Conservation (phyloP, 176 grass and related monocot genomes). For the Calamus simplicifolius region DNA sequence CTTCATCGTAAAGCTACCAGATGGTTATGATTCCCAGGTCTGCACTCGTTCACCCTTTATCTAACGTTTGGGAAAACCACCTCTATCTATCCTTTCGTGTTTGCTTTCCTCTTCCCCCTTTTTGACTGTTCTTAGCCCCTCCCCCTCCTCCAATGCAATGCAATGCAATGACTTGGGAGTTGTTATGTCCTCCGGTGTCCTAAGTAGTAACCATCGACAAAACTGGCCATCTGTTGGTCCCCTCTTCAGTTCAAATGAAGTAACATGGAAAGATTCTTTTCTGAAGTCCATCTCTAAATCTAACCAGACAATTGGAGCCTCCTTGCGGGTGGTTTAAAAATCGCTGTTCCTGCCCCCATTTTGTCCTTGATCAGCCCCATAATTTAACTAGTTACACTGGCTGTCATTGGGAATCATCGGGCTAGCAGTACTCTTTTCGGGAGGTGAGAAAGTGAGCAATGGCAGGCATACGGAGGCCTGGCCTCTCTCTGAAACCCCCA, state of each 20-base stretch:
- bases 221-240: slow-evolving; percentile 10
- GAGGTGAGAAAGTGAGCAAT: too few species aligned
- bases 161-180: not conserved
- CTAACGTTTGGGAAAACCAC: not conserved
- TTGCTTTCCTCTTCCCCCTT: not conserved
- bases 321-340: too few species aligned
- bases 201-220: slow-evolving; percentile 14
- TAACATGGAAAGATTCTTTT: slow-evolving; percentile 61
- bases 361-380: too few species aligned
- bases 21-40: slow-evolving; percentile 93
- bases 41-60: not conserved
- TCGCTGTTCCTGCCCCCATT: too few species aligned
- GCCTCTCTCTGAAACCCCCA: too few species aligned
- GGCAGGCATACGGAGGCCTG: too few species aligned
- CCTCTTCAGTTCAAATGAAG: slow-evolving; percentile 8
- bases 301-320: not conserved
- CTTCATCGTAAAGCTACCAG: slow-evolving; percentile 83
- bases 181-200: not conserved
- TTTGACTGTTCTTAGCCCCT: slow-evolving; percentile 1
- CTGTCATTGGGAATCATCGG: too few species aligned
- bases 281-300: slow-evolving; percentile 31
- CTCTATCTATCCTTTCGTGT: slow-evolving; percentile 10
- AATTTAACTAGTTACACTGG: too few species aligned
- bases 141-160: not conserved
- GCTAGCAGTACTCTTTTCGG: too few species aligned